Evolutionary conservation across 2,329 filamentous ascomycete genomes (phyloP).

Genomic region (Fusarium odoratissimum): DNA sequence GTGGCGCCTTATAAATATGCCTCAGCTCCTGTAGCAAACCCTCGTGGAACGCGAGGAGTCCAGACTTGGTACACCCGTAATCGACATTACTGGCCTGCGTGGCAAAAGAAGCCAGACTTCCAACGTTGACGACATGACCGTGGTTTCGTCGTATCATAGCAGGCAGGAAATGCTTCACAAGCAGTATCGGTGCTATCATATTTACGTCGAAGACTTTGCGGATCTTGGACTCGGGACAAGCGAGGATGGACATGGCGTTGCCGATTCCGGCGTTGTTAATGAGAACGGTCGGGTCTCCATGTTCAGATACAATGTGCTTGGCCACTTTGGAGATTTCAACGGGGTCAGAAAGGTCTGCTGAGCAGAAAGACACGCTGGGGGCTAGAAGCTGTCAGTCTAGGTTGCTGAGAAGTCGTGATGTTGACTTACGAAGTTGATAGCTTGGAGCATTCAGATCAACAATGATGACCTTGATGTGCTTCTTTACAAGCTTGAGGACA

Average conservation of each 20-base stretch:
- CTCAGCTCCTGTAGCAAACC: not conserved
- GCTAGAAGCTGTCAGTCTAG: not conserved
- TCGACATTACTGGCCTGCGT: not conserved
- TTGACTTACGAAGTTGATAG: not conserved
- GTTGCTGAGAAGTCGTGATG: not conserved
- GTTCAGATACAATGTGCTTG: not conserved
- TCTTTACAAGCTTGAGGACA: not conserved
- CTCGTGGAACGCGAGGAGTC: not conserved
- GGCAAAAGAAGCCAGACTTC: not conserved
- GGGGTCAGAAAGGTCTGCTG: not conserved
- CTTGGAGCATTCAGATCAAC: not conserved
- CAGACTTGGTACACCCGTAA: not conserved
- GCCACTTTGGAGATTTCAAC: not conserved
- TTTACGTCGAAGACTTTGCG: not conserved
- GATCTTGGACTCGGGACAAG: not conserved
- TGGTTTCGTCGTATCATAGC: not conserved
- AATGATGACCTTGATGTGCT: not conserved
- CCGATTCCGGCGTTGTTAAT: not conserved
- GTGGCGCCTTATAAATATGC: not conserved
- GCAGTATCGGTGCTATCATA: not conserved
- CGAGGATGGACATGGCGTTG: not conserved
- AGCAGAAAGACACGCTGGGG: not conserved
- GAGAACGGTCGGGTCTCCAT: not conserved
- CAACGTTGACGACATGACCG: not conserved
- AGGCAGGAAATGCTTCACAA: not conserved